phyloP scores from a whole-genome alignment of 1,284 basidiomycete genomes.

The Pseudozyma flocculosa region DNA sequence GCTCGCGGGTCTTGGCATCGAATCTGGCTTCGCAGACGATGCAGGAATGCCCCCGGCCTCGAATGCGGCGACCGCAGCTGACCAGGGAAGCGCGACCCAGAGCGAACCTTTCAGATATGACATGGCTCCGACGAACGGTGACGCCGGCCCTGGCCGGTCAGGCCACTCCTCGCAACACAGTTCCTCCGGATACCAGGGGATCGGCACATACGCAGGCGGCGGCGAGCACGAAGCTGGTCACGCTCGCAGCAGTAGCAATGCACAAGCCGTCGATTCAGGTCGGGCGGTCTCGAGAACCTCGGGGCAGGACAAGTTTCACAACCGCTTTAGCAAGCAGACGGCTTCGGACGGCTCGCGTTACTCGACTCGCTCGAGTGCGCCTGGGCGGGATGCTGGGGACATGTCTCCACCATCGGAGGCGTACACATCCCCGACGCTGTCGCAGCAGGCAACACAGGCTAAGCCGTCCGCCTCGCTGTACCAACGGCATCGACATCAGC shows the following conservation, averaged over 20 bases:
- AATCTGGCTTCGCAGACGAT: too few species aligned
- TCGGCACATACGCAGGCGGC: too few species aligned
- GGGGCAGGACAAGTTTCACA: slow-evolving; percentile 20
- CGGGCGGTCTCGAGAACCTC: slow-evolving; percentile 22
- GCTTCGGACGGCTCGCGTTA: slow-evolving; percentile 5
- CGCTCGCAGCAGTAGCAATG: slow-evolving; percentile 1
- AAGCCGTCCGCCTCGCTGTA: too few species aligned
- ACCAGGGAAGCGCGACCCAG: too few species aligned
- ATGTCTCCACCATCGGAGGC: not conserved
- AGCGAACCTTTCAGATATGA: too few species aligned
- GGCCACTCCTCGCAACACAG: not conserved
- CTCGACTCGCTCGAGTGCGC: slow-evolving; percentile 2
- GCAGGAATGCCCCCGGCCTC: too few species aligned
- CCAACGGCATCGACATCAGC: slow-evolving; percentile 1
- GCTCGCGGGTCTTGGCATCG: too few species aligned
- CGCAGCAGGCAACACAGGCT: too few species aligned
- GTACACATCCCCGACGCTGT: not conserved
- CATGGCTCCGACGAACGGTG: not conserved
- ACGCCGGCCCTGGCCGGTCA: slow-evolving; percentile 9
- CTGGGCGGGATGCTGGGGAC: too few species aligned
- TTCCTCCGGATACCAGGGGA: not conserved
- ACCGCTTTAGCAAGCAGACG: slow-evolving; percentile 28
- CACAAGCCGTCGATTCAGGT: slow-evolving; percentile 1
- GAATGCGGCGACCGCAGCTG: too few species aligned
- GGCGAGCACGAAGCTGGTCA: too few species aligned